Evolutionary conservation across 2,329 filamentous ascomycete genomes (phyloP).

Genomic region (Xylariaceae sp.): DNA sequence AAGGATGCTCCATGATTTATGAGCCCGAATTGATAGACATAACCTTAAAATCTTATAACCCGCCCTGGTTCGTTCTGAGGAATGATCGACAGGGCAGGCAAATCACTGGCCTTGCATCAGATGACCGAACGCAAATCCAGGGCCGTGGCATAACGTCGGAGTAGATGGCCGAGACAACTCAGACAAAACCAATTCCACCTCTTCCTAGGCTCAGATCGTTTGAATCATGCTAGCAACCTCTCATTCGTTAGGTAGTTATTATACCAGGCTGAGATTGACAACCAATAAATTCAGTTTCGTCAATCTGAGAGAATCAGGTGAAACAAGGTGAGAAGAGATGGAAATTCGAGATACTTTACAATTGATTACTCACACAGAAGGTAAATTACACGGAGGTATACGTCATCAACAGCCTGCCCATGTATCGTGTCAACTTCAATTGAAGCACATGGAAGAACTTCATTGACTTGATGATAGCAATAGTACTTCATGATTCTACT

Average conservation of each 20-base stretch:
- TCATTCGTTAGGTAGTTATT: too few relatives aligned
- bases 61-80: not conserved
- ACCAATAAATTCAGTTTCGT: not conserved
- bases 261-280: not conserved
- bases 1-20: not conserved
- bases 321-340: not conserved
- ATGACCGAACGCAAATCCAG: not conserved
- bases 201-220: too few relatives aligned
- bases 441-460: not conserved
- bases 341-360: not conserved
- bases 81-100: not conserved
- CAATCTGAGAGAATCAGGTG: not conserved
- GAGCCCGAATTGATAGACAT: not conserved
- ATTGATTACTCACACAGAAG: too few relatives aligned
- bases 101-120: not conserved
- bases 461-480: too few relatives aligned
- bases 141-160: not conserved
- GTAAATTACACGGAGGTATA: too few relatives aligned
- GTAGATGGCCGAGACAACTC: not conserved
- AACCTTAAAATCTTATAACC: not conserved
- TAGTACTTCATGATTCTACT: too few relatives aligned
- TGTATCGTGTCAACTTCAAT: not conserved
- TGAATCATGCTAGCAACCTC: too few relatives aligned
- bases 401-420: too few relatives aligned
- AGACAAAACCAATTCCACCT: too few relatives aligned